Base-by-base conservation (phyloP, 495 filamentous ascomycete species). In the Pyronema domesticum region DNA sequence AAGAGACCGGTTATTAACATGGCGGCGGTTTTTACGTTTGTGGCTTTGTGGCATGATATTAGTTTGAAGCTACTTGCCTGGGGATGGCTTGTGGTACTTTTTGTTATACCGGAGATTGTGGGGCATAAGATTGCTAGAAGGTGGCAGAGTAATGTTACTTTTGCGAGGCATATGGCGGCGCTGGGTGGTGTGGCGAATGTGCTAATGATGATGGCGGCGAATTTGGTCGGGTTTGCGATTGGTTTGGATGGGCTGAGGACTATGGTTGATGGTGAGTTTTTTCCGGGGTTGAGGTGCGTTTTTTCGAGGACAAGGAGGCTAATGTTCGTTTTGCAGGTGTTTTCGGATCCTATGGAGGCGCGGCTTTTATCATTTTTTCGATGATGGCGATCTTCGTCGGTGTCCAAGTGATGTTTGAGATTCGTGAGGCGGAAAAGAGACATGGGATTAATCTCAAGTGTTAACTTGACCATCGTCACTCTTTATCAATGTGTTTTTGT, bases 11-110 rank as follows among this genome's bases (percentile, higher is more conserved):
- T 81, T 37, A 65, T 80, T 36, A 94, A 89, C 49, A 86, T 84
- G 62, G 70, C 88, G 9, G 70, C 80, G n/a, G 83, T 94, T 2
- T 99, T 99, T 65, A 95, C 87, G 1, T 99, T 99, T 58, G 91
- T 99, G 33, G 91, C 93, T 6, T 72, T 99, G 39, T 99, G 91
- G 91, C 91, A 99, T 67, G 91, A 99, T 61, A 93, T 99, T 66
- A 80, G 89, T 62, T 76, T 95, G n/a, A 78, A 81, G 44, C 75
- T 99, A 19, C 76, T 99, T 11, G 81, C 91, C 63, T 99, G 91
- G 91, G 87, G 91, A 11, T 99, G 91, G 91, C 72, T 99, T 48
- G 77, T 96, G 43, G 86, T 89, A 3, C 68, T 95, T 9, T 99
- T 99, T 69, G 82, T 99, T 64, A 65, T 95, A 19, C 91, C 91